Evolutionary conservation across 1,139 yeast genomes (phyloP).

Genomic region (Geotrichum histeridarum): DNA sequence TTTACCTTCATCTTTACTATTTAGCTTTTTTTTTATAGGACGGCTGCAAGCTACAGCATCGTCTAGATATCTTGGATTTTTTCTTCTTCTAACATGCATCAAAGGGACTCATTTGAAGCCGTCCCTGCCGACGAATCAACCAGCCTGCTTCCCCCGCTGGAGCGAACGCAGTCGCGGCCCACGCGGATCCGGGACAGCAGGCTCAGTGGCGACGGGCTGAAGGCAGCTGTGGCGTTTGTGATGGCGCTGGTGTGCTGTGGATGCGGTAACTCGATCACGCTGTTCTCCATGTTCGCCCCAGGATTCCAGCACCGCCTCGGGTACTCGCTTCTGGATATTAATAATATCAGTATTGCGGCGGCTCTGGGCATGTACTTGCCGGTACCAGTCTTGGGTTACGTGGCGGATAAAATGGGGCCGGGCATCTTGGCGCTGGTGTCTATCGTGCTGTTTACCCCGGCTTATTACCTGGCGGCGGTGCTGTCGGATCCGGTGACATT

Average conservation of each 20-base stretch:
- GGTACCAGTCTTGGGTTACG: constrained; percentile 73
- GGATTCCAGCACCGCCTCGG: constrained; percentile 57
- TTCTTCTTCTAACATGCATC: not conserved
- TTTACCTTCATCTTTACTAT: not conserved
- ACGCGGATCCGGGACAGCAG: not conserved
- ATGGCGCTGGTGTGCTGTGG: constrained; percentile 45
- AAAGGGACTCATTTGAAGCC: not conserved
- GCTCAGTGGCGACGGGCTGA: not conserved
- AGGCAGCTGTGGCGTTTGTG: constrained; percentile 16
- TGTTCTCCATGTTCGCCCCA: constrained; percentile 74
- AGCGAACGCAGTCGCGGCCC: not conserved
- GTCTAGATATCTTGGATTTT: too few relatives aligned
- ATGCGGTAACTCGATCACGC: constrained; percentile 72
- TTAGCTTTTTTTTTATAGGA: not conserved
- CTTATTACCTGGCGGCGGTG: constrained; percentile 53
- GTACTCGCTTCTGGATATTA: constrained; percentile 66
- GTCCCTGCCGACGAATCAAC: constrained; percentile 1
- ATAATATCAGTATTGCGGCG: constrained; percentile 67
- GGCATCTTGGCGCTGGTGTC: constrained; percentile 63
- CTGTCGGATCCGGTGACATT: not conserved
- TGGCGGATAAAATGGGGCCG: constrained; percentile 84
- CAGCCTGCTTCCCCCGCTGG: not conserved
- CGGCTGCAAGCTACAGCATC: too few relatives aligned
- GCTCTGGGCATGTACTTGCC: constrained; percentile 81
- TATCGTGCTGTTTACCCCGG: constrained; percentile 60